Evolutionary conservation across 495 filamentous ascomycete species (phyloP).

Genomic region (Neurospora sp.): DNA sequence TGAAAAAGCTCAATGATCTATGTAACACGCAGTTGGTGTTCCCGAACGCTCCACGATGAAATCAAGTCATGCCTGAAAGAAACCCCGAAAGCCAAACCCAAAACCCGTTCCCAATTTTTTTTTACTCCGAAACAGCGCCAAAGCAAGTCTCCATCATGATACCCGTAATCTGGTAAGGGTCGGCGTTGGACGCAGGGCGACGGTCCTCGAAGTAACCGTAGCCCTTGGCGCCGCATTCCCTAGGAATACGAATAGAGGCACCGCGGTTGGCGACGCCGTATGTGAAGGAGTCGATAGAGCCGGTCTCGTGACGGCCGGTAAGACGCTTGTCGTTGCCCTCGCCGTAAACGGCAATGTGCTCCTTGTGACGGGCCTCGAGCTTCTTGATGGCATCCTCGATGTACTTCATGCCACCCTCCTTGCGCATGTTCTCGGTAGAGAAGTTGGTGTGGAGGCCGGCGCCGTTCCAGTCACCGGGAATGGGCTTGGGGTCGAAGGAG

Average conservation of each 20-base stretch:
- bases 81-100: slow-evolving; percentile 3
- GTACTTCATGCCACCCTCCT: slow-evolving; percentile 86
- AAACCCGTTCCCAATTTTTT: not conserved
- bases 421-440: slow-evolving; percentile 76
- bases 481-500: slow-evolving; percentile 94
- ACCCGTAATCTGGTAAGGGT: slow-evolving; percentile 62
- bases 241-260: slow-evolving; percentile 80
- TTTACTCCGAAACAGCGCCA: slow-evolving; percentile 4
- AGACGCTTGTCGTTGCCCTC: slow-evolving; percentile 87
- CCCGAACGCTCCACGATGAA: not conserved
- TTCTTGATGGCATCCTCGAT: slow-evolving; percentile 59
- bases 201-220: slow-evolving; percentile 99
- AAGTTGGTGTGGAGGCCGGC: slow-evolving; percentile 96
- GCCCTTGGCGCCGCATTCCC: slow-evolving; percentile 81
- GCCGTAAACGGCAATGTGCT: slow-evolving; percentile 97
- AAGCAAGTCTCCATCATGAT: slow-evolving; percentile 26
- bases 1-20: not conserved
- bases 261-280: slow-evolving; percentile 96
- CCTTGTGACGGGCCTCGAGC: slow-evolving; percentile 76
- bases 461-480: slow-evolving; percentile 99
- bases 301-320: slow-evolving; percentile 94
- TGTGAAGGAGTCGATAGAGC: slow-evolving; percentile 80
- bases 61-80: not conserved
- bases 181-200: slow-evolving; percentile 87
- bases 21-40: not conserved